Evolutionary conservation across 1,139 yeast species (phyloP).

Genomic region (Sugiyamaella sp.): DNA sequence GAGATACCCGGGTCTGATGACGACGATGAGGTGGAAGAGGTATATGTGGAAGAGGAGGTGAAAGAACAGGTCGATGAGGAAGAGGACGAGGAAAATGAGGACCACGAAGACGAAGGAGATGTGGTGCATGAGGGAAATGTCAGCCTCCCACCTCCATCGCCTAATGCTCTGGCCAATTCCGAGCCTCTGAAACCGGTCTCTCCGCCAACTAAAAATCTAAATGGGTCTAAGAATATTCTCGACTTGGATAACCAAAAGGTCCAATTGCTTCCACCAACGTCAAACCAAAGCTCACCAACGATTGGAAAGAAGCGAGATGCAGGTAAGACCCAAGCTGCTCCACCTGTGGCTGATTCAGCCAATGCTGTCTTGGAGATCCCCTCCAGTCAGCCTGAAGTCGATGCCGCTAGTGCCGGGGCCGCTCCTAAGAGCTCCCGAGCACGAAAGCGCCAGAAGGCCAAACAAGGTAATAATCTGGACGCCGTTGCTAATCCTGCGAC

Average conservation of each 20-base stretch:
- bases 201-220: slow-evolving; percentile 13
- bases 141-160: slow-evolving; percentile 21
- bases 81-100: too few species aligned
- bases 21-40: neutral
- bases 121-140: slow-evolving; percentile 30
- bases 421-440: neutral
- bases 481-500: too few species aligned
- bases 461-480: too few species aligned
- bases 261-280: slow-evolving; percentile 16
- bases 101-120: too few species aligned
- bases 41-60: neutral
- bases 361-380: slow-evolving; percentile 7
- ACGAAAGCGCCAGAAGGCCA: neutral
- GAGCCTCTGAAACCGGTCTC: slow-evolving; percentile 19
- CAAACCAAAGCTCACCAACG: slow-evolving; percentile 1
- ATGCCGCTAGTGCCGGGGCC: neutral
- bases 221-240: slow-evolving; percentile 8
- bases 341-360: neutral
- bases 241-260: slow-evolving; percentile 9
- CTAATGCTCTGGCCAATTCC: slow-evolving; percentile 11
- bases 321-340: slow-evolving; percentile 1
- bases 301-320: too few species aligned
- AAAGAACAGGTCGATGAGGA: too few species aligned
- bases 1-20: slow-evolving; percentile 16
- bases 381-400: slow-evolving; percentile 1